Percentiles rank a stretch among this genome's conserved stretches.
These are phyloP conservation scores for Torulaspora maleeae DNA, from an alignment of 805 yeast species.

Conservation along the genomic window DNA sequence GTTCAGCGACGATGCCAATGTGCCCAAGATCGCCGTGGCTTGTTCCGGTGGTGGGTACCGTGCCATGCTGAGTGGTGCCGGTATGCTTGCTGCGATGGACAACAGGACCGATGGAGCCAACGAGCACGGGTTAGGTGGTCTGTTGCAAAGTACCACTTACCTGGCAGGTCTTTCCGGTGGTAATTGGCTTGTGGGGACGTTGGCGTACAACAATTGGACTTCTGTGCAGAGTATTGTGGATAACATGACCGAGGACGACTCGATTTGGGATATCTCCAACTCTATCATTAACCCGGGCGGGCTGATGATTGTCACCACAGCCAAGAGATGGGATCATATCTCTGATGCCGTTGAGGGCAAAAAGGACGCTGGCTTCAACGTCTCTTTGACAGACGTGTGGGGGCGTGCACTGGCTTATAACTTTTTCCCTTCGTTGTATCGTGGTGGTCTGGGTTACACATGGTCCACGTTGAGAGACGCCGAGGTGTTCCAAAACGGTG, in stretches of 20 bases:
- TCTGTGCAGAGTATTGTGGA: constrained; percentile 54
- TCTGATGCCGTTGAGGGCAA: constrained; percentile 51
- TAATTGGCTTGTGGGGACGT: constrained; percentile 71
- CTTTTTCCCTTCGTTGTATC: constrained; percentile 56
- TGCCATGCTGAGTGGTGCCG: constrained; percentile 84
- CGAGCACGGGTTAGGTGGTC: constrained; percentile 62
- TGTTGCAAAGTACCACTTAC: constrained; percentile 66
- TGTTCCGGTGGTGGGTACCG: constrained; percentile 88
- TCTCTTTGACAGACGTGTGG: constrained; percentile 73
- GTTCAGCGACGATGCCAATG: constrained; percentile 19
- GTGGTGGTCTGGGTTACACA: constrained; percentile 61
- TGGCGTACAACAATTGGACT: constrained; percentile 69
- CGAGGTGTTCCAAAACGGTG: constrained; percentile 54
- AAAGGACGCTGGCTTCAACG: constrained; percentile 59
- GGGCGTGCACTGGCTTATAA: constrained; percentile 71
- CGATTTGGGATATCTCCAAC: constrained; percentile 67
- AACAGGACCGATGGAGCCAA: constrained; percentile 58
- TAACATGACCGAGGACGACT: constrained; percentile 33
- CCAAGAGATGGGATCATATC: constrained; percentile 51
- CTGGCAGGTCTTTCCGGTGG: constrained; percentile 82
- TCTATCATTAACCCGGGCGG: constrained; percentile 66
- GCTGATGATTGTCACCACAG: constrained; percentile 48
- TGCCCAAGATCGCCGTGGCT: constrained; percentile 50
- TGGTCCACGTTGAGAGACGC: constrained; percentile 57
- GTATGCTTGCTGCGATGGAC: constrained; percentile 74